Percentiles rank a stretch among this genome's conserved stretches.
Conservation (phyloP, 75 land plant genomes). For the Larix kaempferi region DNA sequence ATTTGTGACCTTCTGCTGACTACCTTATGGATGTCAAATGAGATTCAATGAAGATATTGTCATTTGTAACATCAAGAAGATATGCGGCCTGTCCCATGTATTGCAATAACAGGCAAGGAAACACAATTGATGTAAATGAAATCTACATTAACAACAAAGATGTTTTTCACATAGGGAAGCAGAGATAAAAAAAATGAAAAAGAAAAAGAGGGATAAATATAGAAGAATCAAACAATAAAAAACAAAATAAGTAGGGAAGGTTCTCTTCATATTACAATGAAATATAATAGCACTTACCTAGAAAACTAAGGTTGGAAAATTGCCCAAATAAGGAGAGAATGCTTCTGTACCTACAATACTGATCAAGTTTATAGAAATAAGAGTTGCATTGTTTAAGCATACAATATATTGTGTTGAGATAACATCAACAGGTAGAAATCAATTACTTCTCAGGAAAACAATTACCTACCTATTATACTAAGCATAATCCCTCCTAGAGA, state of each 20-base stretch:
- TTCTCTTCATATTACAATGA: neutral
- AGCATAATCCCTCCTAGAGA: constrained; percentile 90
- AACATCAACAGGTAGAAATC: neutral
- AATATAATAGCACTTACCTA: constrained; percentile 12
- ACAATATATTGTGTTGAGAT: too few relatives aligned
- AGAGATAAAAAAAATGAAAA: neutral
- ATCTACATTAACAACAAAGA: constrained; percentile 42
- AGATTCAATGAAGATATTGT: too few relatives aligned
- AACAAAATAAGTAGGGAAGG: neutral
- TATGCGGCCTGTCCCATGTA: constrained; percentile 71
- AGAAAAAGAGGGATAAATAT: neutral
- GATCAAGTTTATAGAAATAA: constrained; percentile 9
- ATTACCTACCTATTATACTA: constrained; percentile 65
- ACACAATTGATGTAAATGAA: constrained; percentile 70
- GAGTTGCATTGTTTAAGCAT: constrained; percentile 6
- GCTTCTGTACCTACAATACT: constrained; percentile 52
- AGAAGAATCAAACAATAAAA: too few relatives aligned
- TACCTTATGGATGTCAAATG: too few relatives aligned
- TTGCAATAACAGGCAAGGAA: constrained; percentile 78
- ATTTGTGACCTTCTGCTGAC: too few relatives aligned
- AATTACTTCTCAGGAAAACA: constrained; percentile 2
- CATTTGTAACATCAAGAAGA: too few relatives aligned
- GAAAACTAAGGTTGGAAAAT: constrained; percentile 18
- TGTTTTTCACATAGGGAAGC: neutral
- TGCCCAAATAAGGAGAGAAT: constrained; percentile 62